These are phyloP conservation scores for Harrya chromipes DNA, from an alignment of 768 basidiomycete species.

Conservation along the genomic window DNA sequence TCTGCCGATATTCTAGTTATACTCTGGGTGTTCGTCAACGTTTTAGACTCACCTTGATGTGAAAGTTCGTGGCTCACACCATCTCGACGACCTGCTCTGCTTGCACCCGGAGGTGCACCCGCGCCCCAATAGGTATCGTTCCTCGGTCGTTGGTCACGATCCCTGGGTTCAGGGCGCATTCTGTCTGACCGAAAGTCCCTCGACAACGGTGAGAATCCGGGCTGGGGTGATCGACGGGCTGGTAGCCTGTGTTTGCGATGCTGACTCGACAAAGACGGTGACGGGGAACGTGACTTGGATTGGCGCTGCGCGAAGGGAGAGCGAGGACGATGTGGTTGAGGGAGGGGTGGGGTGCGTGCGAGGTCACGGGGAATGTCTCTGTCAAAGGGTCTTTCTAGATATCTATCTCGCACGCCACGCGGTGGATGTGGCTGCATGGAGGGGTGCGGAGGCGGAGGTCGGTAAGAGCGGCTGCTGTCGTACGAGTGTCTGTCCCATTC, in stretches of 20 bases:
- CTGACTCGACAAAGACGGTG: slow-evolving; percentile 34
- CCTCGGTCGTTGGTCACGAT: slow-evolving; percentile 36
- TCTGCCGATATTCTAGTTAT: slow-evolving; percentile 8
- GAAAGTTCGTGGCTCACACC: slow-evolving; percentile 4
- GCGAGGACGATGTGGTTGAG: slow-evolving; percentile 18
- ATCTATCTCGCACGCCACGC: slow-evolving; percentile 24
- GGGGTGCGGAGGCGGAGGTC: slow-evolving; percentile 7
- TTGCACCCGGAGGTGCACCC: slow-evolving; percentile 9
- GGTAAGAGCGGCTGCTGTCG: slow-evolving; percentile 18
- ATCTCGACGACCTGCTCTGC: slow-evolving; percentile 5
- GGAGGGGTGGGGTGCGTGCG: slow-evolving; percentile 21
- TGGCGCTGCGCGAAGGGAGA: slow-evolving; percentile 21
- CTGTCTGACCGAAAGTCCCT: slow-evolving; percentile 35
- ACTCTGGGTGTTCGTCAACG: neutral
- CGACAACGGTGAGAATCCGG: slow-evolving; percentile 38
- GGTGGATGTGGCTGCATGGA: slow-evolving; percentile 8
- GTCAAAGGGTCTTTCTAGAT: slow-evolving; percentile 20
- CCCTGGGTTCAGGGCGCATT: slow-evolving; percentile 32
- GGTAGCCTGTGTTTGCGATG: slow-evolving; percentile 34
- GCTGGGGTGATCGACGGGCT: slow-evolving; percentile 35
- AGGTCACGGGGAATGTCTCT: slow-evolving; percentile 23
- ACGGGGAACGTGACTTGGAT: slow-evolving; percentile 39
- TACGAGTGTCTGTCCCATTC: slow-evolving; percentile 23
- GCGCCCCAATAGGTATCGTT: slow-evolving; percentile 24
- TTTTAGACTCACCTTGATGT: slow-evolving; percentile 9